phyloP scores from a whole-genome alignment of 495 filamentous ascomycete genomes.

The Hypoxylon subgilvum region DNA sequence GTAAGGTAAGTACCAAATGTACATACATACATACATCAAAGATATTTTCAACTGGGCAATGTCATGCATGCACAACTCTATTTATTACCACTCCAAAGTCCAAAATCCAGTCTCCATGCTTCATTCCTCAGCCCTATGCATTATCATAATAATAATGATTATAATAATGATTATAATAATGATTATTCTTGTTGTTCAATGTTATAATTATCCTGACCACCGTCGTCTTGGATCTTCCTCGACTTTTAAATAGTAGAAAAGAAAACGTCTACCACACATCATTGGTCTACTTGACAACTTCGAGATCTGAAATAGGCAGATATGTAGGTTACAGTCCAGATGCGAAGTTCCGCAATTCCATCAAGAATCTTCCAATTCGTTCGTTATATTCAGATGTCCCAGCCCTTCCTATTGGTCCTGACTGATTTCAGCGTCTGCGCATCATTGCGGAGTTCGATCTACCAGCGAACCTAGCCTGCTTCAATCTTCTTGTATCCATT shows the following conservation, averaged over 20 bases:
- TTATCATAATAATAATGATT: constrained; percentile 5
- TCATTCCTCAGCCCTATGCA: not conserved
- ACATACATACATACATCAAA: not conserved
- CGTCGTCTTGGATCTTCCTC: not conserved
- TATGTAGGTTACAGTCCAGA: not conserved
- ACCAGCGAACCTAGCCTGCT: constrained; percentile 2
- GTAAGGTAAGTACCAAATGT: too few relatives aligned
- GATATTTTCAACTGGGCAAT: constrained; percentile 19
- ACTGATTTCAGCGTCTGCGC: constrained; percentile 28
- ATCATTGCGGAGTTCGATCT: constrained; percentile 33
- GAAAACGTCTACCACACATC: not conserved
- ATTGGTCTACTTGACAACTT: not conserved
- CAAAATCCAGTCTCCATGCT: too few relatives aligned
- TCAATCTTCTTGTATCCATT: constrained; percentile 17
- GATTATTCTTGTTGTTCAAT: not conserved
- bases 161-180: not conserved
- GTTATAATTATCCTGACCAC: constrained; percentile 1
- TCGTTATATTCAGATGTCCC: constrained; percentile 22
- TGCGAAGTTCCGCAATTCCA: constrained; percentile 5
- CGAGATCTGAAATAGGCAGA: not conserved
- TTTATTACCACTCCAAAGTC: constrained; percentile 8
- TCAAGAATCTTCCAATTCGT: constrained; percentile 24
- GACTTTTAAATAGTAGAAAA: constrained; percentile 23
- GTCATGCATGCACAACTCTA: constrained; percentile 27
- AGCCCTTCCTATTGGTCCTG: constrained; percentile 19